These are phyloP conservation scores for Euphorbia peplus DNA, from an alignment of 345 rosid genomes.

Conservation along the genomic window DNA sequence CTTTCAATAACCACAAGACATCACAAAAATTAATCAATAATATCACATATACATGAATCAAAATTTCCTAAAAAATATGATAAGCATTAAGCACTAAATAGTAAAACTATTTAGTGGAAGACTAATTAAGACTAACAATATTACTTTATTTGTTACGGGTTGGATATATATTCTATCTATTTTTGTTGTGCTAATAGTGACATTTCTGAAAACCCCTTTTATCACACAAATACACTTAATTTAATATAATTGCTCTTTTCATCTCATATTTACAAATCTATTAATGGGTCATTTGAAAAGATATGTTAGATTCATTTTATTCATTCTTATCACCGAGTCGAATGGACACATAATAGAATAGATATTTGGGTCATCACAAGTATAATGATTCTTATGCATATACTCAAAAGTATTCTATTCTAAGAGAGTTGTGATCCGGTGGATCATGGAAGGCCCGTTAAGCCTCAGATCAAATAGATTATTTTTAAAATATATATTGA, in stretches of 20 bases:
- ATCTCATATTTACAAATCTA: no score
- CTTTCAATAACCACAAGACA: background rate
- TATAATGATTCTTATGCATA: no score
- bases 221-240: background rate
- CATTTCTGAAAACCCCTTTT: background rate
- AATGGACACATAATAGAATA: no score
- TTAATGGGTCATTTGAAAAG: no score
- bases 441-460: no score
- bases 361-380: no score
- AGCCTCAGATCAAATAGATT: no score
- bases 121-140: conserved; percentile 26
- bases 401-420: no score
- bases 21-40: background rate
- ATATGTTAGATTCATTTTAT: no score
- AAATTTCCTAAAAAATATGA: conserved; percentile 9
- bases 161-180: conserved; percentile 29
- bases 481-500: no score
- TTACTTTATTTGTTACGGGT: conserved; percentile 31
- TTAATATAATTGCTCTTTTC: background rate
- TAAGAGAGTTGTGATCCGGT: no score
- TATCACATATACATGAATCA: background rate
- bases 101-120: conserved; percentile 22
- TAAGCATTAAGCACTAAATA: conserved; percentile 19
- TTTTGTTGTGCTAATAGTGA: conserved; percentile 16
- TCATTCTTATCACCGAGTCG: no score